These are phyloP conservation scores for Termitomyces sp. DNA, from an alignment of 768 basidiomycete genomes.

Conservation along the genomic window DNA sequence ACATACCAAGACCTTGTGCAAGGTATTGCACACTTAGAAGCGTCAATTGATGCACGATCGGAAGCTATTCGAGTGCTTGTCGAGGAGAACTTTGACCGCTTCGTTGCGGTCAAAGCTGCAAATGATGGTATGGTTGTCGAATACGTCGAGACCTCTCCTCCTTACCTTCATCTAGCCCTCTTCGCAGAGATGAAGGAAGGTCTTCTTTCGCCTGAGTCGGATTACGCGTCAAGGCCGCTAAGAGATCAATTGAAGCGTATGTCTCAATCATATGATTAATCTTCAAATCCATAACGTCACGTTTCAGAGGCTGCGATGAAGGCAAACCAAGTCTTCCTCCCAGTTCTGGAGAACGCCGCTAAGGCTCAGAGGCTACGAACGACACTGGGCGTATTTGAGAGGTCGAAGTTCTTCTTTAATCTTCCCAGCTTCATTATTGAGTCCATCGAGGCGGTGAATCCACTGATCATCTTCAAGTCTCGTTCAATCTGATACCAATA, in stretches of 20 bases:
- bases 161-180: slow-evolving; percentile 47
- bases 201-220: slow-evolving; percentile 65
- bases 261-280: slow-evolving; percentile 14
- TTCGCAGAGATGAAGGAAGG: slow-evolving; percentile 93
- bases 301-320: slow-evolving; percentile 79
- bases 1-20: slow-evolving; percentile 86
- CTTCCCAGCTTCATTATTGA: slow-evolving; percentile 89
- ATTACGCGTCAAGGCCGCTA: slow-evolving; percentile 80
- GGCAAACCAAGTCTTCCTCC: slow-evolving; percentile 93
- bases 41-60: slow-evolving; percentile 84
- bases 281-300: background rate
- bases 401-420: slow-evolving; percentile 98
- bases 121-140: slow-evolving; percentile 68
- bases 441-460: slow-evolving; percentile 77
- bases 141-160: background rate
- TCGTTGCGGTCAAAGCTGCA: slow-evolving; percentile 94
- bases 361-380: slow-evolving; percentile 91
- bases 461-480: background rate
- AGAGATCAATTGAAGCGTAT: slow-evolving; percentile 82
- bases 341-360: slow-evolving; percentile 90
- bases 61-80: slow-evolving; percentile 94
- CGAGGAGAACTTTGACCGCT: slow-evolving; percentile 96
- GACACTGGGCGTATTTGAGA: slow-evolving; percentile 92
- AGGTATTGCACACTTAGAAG: slow-evolving; percentile 69
- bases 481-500: background rate